Conservation (phyloP, 441 rosid genomes). For the Melastoma candidum region DNA sequence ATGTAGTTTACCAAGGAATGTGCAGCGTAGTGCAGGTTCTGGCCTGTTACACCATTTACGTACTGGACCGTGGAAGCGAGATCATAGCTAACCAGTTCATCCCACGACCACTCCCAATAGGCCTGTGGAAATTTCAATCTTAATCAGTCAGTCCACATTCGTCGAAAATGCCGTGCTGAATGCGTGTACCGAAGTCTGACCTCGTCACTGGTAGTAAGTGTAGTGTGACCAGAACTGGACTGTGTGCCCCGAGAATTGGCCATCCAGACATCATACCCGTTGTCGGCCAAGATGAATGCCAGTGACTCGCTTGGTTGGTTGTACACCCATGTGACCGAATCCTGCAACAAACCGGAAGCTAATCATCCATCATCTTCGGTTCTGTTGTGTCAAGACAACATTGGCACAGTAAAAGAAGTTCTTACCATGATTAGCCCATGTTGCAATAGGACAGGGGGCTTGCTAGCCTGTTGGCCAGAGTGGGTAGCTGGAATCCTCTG, state of each 20-base stretch:
- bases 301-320: constrained; percentile 17
- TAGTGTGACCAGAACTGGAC: constrained; percentile 26
- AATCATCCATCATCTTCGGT: not conserved
- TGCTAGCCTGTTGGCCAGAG: constrained; percentile 23
- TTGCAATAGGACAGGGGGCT: constrained; percentile 27
- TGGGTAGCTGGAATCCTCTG: constrained; percentile 24
- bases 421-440: constrained; percentile 26
- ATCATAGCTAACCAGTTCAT: constrained; percentile 29
- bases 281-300: constrained; percentile 27
- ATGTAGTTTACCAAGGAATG: constrained; percentile 28
- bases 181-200: constrained; percentile 2
- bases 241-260: constrained; percentile 32
- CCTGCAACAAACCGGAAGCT: constrained; percentile 12
- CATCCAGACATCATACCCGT: constrained; percentile 35
- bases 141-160: too few species aligned
- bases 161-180: too few species aligned
- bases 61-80: constrained; percentile 22
- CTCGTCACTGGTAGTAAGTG: constrained; percentile 21
- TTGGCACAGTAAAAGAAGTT: too few species aligned
- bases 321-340: constrained; percentile 23
- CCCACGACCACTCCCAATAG: constrained; percentile 47
- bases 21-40: constrained; percentile 33
- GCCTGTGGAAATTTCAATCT: too few species aligned
- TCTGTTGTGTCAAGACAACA: too few species aligned
- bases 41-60: constrained; percentile 21